Conservation (phyloP, 768 basidiomycete species). For the Mycena pura region DNA sequence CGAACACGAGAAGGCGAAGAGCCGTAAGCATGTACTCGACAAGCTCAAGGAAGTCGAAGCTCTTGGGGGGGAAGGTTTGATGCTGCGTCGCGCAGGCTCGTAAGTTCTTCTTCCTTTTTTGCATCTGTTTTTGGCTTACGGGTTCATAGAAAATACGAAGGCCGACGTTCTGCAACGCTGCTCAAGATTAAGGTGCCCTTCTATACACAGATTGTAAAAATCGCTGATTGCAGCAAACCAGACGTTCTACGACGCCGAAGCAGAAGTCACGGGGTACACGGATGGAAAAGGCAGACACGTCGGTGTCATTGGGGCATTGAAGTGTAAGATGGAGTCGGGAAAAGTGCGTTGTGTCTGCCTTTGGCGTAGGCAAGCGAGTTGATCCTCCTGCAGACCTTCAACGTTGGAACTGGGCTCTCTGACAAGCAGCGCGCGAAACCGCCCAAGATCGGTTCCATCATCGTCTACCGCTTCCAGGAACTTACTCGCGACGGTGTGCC, state of each 20-base stretch:
- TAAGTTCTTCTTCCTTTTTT: slow-evolving; percentile 32
- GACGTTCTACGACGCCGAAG: slow-evolving; percentile 69
- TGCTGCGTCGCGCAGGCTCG: slow-evolving; percentile 61
- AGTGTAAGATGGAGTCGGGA: slow-evolving; percentile 65
- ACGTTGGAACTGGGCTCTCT: slow-evolving; percentile 59
- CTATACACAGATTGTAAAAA: not conserved
- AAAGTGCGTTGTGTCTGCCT: slow-evolving; percentile 47
- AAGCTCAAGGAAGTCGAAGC: slow-evolving; percentile 60
- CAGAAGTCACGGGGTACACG: slow-evolving; percentile 62
- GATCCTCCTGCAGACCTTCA: slow-evolving; percentile 50
- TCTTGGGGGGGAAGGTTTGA: slow-evolving; percentile 64
- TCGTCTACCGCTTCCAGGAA: slow-evolving; percentile 67
- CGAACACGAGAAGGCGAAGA: slow-evolving; percentile 51
- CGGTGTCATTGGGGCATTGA: slow-evolving; percentile 56
- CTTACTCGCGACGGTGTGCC: slow-evolving; percentile 62
- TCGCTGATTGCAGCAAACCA: slow-evolving; percentile 20
- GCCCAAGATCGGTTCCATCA: slow-evolving; percentile 61
- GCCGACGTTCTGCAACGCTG: slow-evolving; percentile 52
- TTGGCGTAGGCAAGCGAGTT: not conserved
- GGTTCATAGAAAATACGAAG: slow-evolving; percentile 53
- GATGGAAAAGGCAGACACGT: slow-evolving; percentile 59
- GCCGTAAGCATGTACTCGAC: slow-evolving; percentile 58
- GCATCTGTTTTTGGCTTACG: not conserved
- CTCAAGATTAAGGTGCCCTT: slow-evolving; percentile 60
- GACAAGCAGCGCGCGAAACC: slow-evolving; percentile 61